Base-by-base conservation (phyloP, 2,329 filamentous ascomycete genomes). In the Fusarium agapanthi region DNA sequence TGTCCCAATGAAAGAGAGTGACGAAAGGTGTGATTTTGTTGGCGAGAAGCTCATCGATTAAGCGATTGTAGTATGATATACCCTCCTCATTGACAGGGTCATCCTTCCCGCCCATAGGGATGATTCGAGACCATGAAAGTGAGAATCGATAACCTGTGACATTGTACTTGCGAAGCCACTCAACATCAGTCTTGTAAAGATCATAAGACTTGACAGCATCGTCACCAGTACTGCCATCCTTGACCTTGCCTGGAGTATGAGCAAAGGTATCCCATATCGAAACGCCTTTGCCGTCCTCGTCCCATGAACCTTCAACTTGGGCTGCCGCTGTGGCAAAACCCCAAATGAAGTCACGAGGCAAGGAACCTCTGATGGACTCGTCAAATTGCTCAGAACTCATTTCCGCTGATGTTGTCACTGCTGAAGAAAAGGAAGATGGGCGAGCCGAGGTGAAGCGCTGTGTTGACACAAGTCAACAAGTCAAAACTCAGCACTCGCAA, bases 1-100 rank as follows among this genome's bases (percentile, higher is more conserved):
- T 84, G 79, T 92, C 90, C 89, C 89, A 91, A 75, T 92, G 90
- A 79, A 88, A 91, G 7, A 92, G 82, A 2, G 90, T 92, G 58
- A 91, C 83, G 73, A 91, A 86, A 0, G 90, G 89, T 15, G 84
- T 86, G 72, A 91, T 90, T 45, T 84, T 86, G 37, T 88, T 88
- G 5, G 61, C 48, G 15, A 76, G 48, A 15, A 91, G 82, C 76
- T 90, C 88, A 72, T 91, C 87, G 32, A 90, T 86, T 43, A 92
- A 85, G 48, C 87, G 85, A 76, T 87, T 83, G 78, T 91, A 92
- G 79, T 88, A 88, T 53, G 87, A 83, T 38, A 92, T 78, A 12
- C 89, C 89, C 55, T 86, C 84, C 67, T 90, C 83, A 74, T 91
- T 91, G 77, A 91, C 78, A 1, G 89, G 88, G 65, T 91, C 89